Percentiles rank a stretch among this genome's conserved stretches.
phyloP scores from a whole-genome alignment of 2,329 filamentous ascomycete genomes.

The Paraphoma sp. region DNA sequence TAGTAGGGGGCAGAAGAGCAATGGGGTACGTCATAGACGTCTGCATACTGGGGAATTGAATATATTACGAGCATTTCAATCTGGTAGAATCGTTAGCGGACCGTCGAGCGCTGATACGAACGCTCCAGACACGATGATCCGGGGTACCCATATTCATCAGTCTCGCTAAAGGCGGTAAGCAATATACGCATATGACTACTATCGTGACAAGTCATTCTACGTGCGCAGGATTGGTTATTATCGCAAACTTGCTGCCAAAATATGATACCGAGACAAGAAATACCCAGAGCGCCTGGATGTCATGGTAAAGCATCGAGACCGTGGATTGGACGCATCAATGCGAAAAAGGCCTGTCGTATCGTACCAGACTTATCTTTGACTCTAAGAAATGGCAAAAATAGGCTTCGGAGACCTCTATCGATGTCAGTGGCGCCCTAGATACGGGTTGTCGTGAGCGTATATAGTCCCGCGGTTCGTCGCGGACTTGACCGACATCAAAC shows the following conservation, averaged over 20 bases:
- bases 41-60: too few species aligned
- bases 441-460: constrained; percentile 12
- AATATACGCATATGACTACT: constrained; percentile 20
- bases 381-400: background rate
- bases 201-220: constrained; percentile 2
- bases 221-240: constrained; percentile 3
- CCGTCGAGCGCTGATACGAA: constrained; percentile 3
- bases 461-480: constrained; percentile 5
- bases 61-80: constrained; percentile 16
- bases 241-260: background rate
- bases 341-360: background rate
- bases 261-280: constrained; percentile 6
- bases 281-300: constrained; percentile 2
- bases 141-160: constrained; percentile 16
- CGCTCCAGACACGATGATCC: constrained; percentile 10
- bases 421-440: constrained; percentile 15
- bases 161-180: constrained; percentile 14
- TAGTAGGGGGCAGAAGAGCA: too few species aligned
- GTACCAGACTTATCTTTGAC: constrained; percentile 9
- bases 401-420: background rate
- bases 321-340: constrained; percentile 2
- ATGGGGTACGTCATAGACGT: too few species aligned
- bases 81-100: constrained; percentile 16
- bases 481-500: background rate
- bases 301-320: background rate